Conservation (phyloP, 2,329 filamentous ascomycete species). For the Cladosporium colombiae region DNA sequence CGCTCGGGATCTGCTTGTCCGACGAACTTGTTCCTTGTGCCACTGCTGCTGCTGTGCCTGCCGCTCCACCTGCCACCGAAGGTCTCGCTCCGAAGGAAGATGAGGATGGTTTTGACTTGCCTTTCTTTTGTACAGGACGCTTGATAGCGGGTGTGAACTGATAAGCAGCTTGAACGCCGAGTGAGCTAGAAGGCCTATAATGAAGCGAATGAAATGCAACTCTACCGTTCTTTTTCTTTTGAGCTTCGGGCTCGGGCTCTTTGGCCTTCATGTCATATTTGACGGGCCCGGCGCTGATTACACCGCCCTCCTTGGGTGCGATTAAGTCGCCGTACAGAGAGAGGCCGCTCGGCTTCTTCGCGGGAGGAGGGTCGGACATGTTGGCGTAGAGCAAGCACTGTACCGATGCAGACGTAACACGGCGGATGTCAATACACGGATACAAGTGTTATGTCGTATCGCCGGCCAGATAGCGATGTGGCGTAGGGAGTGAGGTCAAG, state of each 20-base stretch:
- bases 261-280: constrained; percentile 67
- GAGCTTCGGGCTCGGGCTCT: constrained; percentile 51
- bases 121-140: constrained; percentile 66
- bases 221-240: constrained; percentile 65
- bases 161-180: constrained; percentile 59
- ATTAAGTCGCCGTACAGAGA: constrained; percentile 86
- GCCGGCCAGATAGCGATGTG: neutral
- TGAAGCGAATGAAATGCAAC: constrained; percentile 38
- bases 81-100: constrained; percentile 27
- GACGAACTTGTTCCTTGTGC: constrained; percentile 8
- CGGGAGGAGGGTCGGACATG: constrained; percentile 16
- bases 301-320: constrained; percentile 54
- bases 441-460: neutral
- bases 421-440: neutral
- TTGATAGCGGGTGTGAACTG: constrained; percentile 81
- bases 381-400: constrained; percentile 7
- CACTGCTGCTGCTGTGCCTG: constrained; percentile 42
- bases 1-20: constrained; percentile 6
- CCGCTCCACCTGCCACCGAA: constrained; percentile 22
- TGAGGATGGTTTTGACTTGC: constrained; percentile 59
- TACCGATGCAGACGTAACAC: neutral
- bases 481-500: neutral
- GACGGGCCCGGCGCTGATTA: constrained; percentile 76
- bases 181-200: constrained; percentile 50
- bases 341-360: constrained; percentile 40